phyloP scores from a whole-genome alignment of 495 filamentous ascomycete genomes.

The Cudoniella acicularis region DNA sequence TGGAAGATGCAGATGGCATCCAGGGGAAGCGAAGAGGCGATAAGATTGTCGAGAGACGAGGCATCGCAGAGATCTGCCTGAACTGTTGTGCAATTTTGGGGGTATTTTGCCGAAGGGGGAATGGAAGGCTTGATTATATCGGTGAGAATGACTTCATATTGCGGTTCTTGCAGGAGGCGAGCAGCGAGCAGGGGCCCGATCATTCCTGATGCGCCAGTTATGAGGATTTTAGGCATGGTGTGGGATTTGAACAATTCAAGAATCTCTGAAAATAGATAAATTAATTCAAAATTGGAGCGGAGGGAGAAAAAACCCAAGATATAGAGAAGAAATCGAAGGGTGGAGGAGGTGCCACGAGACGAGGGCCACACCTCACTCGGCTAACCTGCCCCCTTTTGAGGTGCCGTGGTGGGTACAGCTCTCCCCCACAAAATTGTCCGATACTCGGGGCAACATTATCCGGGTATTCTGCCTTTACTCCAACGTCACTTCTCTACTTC shows the following conservation, averaged over 20 bases:
- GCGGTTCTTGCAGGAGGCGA: constrained; percentile 27
- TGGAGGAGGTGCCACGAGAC: background rate
- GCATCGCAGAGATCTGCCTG: constrained; percentile 60
- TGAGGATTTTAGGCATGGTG: constrained; percentile 39
- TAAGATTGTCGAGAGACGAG: constrained; percentile 41
- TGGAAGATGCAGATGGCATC: constrained; percentile 74
- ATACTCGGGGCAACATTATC: background rate
- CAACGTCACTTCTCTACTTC: background rate
- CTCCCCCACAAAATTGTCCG: background rate
- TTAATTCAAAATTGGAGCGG: background rate
- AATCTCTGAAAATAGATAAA: background rate
- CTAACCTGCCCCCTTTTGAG: background rate
- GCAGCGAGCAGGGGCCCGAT: constrained; percentile 35
- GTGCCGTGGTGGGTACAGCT: background rate
- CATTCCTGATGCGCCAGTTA: constrained; percentile 43
- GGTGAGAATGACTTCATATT: constrained; percentile 21
- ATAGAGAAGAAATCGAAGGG: no score
- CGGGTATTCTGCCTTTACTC: background rate
- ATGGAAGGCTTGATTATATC: constrained; percentile 34
- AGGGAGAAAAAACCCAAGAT: no score
- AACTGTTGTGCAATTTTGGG: constrained; percentile 49
- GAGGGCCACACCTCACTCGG: background rate
- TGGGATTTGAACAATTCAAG: background rate
- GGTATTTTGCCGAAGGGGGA: constrained; percentile 48
- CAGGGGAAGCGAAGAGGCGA: constrained; percentile 43